Conservation (phyloP, 2,329 filamentous ascomycete species). For the Diaporthe batatas region DNA sequence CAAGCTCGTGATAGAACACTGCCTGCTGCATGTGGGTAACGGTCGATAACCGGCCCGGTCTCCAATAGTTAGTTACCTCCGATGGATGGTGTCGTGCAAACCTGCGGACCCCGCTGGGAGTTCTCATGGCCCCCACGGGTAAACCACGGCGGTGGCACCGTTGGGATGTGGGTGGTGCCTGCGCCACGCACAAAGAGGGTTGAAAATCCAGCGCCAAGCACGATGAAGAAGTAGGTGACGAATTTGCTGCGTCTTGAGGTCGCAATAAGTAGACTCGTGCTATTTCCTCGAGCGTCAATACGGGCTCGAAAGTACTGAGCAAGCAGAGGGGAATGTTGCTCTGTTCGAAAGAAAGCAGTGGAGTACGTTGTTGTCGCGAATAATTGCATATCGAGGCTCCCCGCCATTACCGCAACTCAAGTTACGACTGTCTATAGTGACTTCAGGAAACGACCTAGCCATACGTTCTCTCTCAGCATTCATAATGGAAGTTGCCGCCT, state of each 20-base stretch:
- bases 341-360: background rate
- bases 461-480: background rate
- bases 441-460: background rate
- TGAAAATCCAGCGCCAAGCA: background rate
- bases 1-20: background rate
- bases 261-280: background rate
- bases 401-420: background rate
- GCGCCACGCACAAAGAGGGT: too few relatives aligned
- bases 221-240: background rate
- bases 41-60: background rate
- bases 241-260: background rate
- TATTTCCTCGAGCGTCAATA: background rate
- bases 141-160: background rate
- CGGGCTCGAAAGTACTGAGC: background rate
- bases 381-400: too few relatives aligned
- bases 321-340: background rate
- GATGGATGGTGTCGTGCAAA: background rate
- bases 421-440: too few relatives aligned
- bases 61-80: background rate
- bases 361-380: background rate
- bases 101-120: slow-evolving; percentile 2
- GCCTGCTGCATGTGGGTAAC: background rate
- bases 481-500: background rate
- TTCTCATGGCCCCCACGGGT: background rate
- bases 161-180: too few relatives aligned